Evolutionary conservation across 768 basidiomycete species (phyloP).

Genomic region (Tephrocybe sp.): DNA sequence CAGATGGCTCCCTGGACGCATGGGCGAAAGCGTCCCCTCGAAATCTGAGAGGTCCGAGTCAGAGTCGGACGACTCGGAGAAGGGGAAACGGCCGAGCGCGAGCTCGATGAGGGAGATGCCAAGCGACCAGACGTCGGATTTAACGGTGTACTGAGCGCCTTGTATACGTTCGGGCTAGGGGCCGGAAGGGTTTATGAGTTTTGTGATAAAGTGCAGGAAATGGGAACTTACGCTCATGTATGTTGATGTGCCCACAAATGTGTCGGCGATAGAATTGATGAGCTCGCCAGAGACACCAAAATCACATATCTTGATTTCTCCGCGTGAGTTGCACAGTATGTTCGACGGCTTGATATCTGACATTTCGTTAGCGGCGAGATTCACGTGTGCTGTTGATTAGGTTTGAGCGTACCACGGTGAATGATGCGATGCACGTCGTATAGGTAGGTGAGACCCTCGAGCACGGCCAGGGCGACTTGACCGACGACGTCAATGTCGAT

Average conservation of each 20-base stretch:
- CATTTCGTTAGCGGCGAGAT: constrained; percentile 19
- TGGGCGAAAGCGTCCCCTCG: constrained; percentile 78
- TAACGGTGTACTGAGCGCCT: constrained; percentile 97
- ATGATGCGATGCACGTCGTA: constrained; percentile 98
- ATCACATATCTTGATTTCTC: constrained; percentile 98
- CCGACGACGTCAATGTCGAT: constrained; percentile 93
- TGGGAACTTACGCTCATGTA: constrained; percentile 91
- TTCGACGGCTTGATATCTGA: constrained; percentile 99
- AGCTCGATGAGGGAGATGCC: constrained; percentile 97
- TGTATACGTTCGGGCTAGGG: constrained; percentile 96
- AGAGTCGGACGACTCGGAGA: constrained; percentile 77
- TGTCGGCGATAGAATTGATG: constrained; percentile 98
- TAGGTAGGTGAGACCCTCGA: constrained; percentile 94
- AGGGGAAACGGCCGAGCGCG: constrained; percentile 95
- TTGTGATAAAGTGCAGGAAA: constrained; percentile 2
- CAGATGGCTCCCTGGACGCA: constrained; percentile 44
- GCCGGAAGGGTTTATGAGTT: background rate
- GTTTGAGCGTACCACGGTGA: constrained; percentile 77
- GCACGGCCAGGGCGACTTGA: constrained; percentile 91
- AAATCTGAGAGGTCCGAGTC: constrained; percentile 81
- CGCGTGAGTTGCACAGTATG: constrained; percentile 90
- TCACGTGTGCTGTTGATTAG: background rate
- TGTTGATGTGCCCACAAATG: constrained; percentile 97
- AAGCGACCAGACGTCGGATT: constrained; percentile 98
- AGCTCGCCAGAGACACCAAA: constrained; percentile 99